Base-by-base conservation (phyloP, 495 filamentous ascomycete species). In the Hypoxylon crocopeplum region DNA sequence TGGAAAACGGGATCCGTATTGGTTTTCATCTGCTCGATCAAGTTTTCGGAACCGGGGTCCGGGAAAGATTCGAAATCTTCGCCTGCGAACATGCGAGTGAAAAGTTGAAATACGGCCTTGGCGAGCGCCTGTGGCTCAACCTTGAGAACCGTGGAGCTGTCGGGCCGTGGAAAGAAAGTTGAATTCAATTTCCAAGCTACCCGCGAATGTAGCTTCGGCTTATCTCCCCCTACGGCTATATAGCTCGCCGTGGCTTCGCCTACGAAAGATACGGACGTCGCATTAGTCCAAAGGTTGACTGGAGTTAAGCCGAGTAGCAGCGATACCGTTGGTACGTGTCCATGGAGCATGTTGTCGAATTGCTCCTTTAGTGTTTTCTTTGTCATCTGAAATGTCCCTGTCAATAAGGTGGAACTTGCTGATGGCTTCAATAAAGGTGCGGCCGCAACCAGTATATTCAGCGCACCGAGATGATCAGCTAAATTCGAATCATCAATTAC, bases 401-500 rank as follows among this genome's bases (percentile, higher is more conserved):
- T 66, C 44, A 58, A 68, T 27, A 72, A 12, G 0, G 60, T 64
- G 11, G 69, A 68, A 8, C 56, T 58, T n/a, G 48, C 37, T n/a
- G 47, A 53, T 5, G 21, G 5, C 15, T 66, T 62, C 19, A 72
- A 32, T 12, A 72, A 17, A 6, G 69, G 62, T 5, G 57, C 39
- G 5, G 61, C 30, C 1, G 69, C 69, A 1, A 56, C 7, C 16
- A 72, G 37, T 24, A 72, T 8, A 12, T 72, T 72, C 37, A 72
- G 34, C 1, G 37, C 19, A 11, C 57, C 55, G 0, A 68, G 5
- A 44, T 51, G 47, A 10, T 72, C 64, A 8, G 47, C 30, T 15
- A 70, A 41, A 48, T 68, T 64, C 8, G 69, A 70, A 2, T 60
- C 64, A 27, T 72, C 69, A 46, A 72, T 66, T 5, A 66, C 60